Evolutionary conservation across 805 yeast species (phyloP), one percentile per base, ranked within the genome.

Genomic region (Yamadazyma paraphyllophila): DNA sequence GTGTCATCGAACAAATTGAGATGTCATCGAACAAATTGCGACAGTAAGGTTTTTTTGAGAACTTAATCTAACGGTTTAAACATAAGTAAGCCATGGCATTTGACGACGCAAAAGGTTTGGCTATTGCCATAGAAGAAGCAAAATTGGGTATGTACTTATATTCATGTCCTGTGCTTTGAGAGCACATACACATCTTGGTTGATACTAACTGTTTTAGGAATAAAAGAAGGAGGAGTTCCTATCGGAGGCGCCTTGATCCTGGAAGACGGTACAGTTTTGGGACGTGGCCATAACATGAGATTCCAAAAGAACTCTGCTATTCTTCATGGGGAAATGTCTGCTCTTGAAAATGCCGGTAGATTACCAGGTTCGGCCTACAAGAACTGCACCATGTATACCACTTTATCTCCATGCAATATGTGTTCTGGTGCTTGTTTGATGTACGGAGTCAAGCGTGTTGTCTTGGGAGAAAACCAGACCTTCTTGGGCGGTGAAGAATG

Each of bases 321-420:
- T 13, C 71, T 92, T 47, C 99, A 92, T 58, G 99, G 96, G 15
- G 99, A 92, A 62, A 94, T 88, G 56, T 78, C 91, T 9, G 82
- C 96, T 7, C 73, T 94, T 48, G 97, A 90, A 59, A 83, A 87
- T 51, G 95, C 96, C 15, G 98, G 98, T 7, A 78, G 98, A 58
- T 72, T 94, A 46, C 82, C 83, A 16, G 97, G 91, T 4, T 73
- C 75, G 16, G 80, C 78, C 13, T 92, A 92, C 71, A 86, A 85
- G 58, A 77, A 83, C 51, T 85, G 96, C 55, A 94, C 98, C 16
- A 78, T 89, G 78, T 92, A 90, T 68, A 90, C 97, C 26, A 87
- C 97, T 0, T 71, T 92, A 53, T 87, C 96, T 7, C 97, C 98
- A 2, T 92, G 98, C 63, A 77, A 83, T 54, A 92, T 92, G 97